A percentile compares a stretch with the other conserved stretches of the same genome.
phyloP scores from a whole-genome alignment of 1,139 yeast genomes.

The Hansenula lynferdii region DNA sequence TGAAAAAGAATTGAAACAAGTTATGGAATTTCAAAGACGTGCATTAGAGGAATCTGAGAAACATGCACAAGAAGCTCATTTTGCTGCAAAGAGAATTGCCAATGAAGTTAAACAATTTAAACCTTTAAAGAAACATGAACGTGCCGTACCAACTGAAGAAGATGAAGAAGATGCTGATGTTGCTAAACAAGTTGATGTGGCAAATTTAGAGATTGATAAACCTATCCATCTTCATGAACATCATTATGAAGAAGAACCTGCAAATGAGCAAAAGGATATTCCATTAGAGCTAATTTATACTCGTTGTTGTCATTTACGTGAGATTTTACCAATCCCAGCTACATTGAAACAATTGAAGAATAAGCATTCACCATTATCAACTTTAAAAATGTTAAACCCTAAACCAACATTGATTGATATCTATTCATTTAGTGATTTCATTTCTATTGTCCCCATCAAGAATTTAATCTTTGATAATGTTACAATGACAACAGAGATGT shows the following conservation, averaged over 20 bases:
- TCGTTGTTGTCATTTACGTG: constrained; percentile 88
- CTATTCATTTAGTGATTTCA: constrained; percentile 81
- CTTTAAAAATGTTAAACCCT: constrained; percentile 78
- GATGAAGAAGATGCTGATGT: constrained; percentile 22
- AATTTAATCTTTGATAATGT: constrained; percentile 83
- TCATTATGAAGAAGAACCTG: constrained; percentile 38
- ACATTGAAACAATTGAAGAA: constrained; percentile 79
- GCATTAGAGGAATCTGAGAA: constrained; percentile 59
- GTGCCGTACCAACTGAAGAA: constrained; percentile 1
- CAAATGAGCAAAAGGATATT: constrained; percentile 26
- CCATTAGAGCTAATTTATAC: constrained; percentile 77
- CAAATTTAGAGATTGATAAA: constrained; percentile 42
- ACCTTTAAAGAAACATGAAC: constrained; percentile 11
- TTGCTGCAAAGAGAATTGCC: constrained; percentile 64
- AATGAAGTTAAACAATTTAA: constrained; percentile 49
- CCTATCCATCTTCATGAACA: constrained; percentile 69
- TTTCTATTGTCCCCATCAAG: constrained; percentile 77
- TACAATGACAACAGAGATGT: constrained; percentile 74
- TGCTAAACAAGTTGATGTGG: constrained; percentile 17
- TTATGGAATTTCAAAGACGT: constrained; percentile 50
- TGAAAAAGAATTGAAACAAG: constrained; percentile 46
- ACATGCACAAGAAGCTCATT: constrained; percentile 73
- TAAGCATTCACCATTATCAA: constrained; percentile 69
- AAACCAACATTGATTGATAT: constrained; percentile 88
- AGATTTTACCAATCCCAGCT: constrained; percentile 89